Percentiles rank a stretch among this genome's conserved stretches.
Conservation (phyloP, 2,329 filamentous ascomycete species). For the Neophaeococcomyces aloes region DNA sequence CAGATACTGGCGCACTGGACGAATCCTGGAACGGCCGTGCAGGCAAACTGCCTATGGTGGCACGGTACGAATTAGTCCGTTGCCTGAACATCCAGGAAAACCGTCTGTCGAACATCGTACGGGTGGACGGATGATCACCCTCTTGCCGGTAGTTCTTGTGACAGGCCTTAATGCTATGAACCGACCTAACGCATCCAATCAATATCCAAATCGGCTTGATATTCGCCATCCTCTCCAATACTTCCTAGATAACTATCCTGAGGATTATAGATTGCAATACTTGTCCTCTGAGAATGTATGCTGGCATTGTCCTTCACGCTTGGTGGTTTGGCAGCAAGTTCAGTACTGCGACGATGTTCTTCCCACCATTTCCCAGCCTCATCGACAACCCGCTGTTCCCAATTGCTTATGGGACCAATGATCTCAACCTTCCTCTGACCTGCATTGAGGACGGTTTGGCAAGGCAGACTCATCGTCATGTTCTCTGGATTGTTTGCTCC, state of each 20-base stretch:
- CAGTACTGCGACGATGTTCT: slow-evolving; percentile 11
- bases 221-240: slow-evolving; percentile 22
- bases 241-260: slow-evolving; percentile 20
- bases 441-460: slow-evolving; percentile 36
- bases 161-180: no score
- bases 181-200: slow-evolving; percentile 18
- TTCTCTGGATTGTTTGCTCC: slow-evolving; percentile 42
- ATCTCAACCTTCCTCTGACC: slow-evolving; percentile 43
- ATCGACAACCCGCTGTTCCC: slow-evolving; percentile 36
- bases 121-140: no score
- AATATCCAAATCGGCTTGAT: slow-evolving; percentile 21
- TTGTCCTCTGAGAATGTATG: slow-evolving; percentile 9
- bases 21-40: no score
- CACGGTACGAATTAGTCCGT: no score
- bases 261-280: slow-evolving; percentile 16
- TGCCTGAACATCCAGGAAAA: no score
- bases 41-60: no score
- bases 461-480: slow-evolving; percentile 42
- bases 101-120: no score
- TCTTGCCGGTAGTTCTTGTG: no score
- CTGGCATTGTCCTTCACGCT: slow-evolving; percentile 17
- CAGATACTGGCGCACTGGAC: no score
- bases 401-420: slow-evolving; percentile 37
- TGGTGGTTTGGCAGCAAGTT: slow-evolving; percentile 1
- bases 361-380: slow-evolving; percentile 40